Conservation (phyloP, 2,329 filamentous ascomycete genomes). For the Microdochium nivale region DNA sequence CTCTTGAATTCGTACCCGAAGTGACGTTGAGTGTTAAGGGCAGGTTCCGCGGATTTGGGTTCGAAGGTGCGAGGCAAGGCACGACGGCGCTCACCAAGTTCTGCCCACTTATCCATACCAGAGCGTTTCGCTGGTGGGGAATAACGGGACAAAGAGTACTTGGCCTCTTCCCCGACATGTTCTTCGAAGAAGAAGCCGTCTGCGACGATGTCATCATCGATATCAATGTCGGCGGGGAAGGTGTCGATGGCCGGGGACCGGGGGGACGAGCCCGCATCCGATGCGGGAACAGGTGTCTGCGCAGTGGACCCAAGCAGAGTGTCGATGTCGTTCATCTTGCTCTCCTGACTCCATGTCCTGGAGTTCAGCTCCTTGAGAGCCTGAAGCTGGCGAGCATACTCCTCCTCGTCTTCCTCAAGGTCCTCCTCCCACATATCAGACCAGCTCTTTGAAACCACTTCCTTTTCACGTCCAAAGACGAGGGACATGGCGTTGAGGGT, state of each 20-base stretch:
- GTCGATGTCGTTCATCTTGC: conserved; percentile 39
- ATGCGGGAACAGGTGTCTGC: conserved; percentile 24
- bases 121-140: conserved; percentile 59
- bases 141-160: conserved; percentile 38
- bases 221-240: conserved; percentile 40
- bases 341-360: conserved; percentile 73
- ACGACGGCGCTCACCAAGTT: conserved; percentile 74
- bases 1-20: conserved; percentile 26
- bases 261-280: conserved; percentile 30
- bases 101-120: conserved; percentile 77
- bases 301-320: conserved; percentile 23
- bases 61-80: conserved; percentile 48
- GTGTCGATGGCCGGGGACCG: conserved; percentile 24
- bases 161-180: conserved; percentile 22
- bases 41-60: conserved; percentile 37
- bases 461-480: conserved; percentile 69
- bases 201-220: conserved; percentile 57
- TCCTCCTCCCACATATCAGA: conserved; percentile 98
- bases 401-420: conserved; percentile 63
- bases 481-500: conserved; percentile 64
- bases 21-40: conserved; percentile 36
- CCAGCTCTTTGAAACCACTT: conserved; percentile 94
- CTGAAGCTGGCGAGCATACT: conserved; percentile 49
- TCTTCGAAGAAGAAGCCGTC: conserved; percentile 71
- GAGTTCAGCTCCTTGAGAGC: conserved; percentile 60